A percentile compares a stretch with the other conserved stretches of the same genome.
Conservation (phyloP, 2,329 filamentous ascomycete species). For the Colletotrichum sp. region DNA sequence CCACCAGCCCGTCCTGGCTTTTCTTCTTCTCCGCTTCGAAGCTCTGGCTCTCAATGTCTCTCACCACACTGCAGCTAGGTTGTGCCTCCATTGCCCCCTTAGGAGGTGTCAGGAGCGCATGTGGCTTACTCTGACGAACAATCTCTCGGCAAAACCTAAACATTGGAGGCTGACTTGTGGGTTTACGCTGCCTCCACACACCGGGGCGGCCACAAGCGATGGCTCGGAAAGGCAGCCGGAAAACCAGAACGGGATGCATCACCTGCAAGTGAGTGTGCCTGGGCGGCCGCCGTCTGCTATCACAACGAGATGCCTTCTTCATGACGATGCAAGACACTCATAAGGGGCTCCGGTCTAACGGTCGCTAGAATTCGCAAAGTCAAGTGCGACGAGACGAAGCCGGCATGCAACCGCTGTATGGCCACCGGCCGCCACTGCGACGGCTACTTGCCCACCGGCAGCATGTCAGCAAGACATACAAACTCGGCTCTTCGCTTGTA, state of each 20-base stretch:
- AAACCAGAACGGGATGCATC: constrained; percentile 54
- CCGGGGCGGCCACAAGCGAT: not conserved
- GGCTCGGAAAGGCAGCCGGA: constrained; percentile 44
- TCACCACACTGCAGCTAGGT: not conserved
- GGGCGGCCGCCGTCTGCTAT: not conserved
- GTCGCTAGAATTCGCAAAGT: constrained; percentile 53
- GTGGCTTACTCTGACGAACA: not conserved
- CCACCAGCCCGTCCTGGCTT: not conserved
- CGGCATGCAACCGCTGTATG: constrained; percentile 55
- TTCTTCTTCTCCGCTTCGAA: not conserved
- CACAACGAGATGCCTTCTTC: not conserved
- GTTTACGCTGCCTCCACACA: not conserved
- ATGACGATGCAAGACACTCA: not conserved
- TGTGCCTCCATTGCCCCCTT: not conserved
- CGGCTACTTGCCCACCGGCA: constrained; percentile 46
- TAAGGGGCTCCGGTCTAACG: not conserved
- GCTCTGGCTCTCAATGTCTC: not conserved
- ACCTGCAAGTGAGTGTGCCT: constrained; percentile 56
- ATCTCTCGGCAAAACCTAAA: not conserved
- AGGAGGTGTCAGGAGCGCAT: not conserved
- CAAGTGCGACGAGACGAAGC: constrained; percentile 62
- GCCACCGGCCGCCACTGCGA: constrained; percentile 62
- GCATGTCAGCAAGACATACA: not conserved
- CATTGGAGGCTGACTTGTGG: not conserved
- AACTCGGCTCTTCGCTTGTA: not conserved